Evolutionary conservation across 176 grass and related monocot species (phyloP), one percentile per base, ranked within the genome.

Genomic region (Triticum turgidum): DNA sequence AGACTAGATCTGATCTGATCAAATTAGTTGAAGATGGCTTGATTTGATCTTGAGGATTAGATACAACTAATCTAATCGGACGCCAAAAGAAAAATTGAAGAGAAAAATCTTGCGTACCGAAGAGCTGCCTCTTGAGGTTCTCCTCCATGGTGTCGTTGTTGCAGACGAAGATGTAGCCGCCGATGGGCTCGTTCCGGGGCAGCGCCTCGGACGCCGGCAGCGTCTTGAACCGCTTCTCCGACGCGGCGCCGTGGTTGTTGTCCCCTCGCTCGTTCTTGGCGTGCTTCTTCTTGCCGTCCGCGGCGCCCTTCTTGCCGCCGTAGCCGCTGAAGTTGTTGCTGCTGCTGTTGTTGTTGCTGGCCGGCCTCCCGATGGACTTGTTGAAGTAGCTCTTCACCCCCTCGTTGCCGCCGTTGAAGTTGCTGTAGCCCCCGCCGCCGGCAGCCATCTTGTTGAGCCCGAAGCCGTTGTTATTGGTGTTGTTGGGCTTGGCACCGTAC

Each of bases 61-160:
- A 1, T 41, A 41, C 0, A 2, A n/a, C 35, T 70, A 69, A 21
- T 35, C 1, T 38, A 17, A 32, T 35, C 18, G 0, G 54, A 69
- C 3, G 15, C 37, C 0, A 11, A 65, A 69, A 34, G 66, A 5
- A 21, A 21, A 38, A 21, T 15, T 34, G 0, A 38, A 11, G 42
- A 15, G 47, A 14, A 51, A 51, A 51, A 15, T 49, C 4, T 49
- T 49, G 41, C 41, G 9, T 52, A 99, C 97, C 97, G 85, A 99
- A 99, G 52, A 99, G 97, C 84, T 99, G 87, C 63, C 97, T 88
- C 54, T 83, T 80, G 85, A 99, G 97, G 85, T 99, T 96, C 85
- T 99, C 97, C 76, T 96, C 92, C 97, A 99, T 96, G 84, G 97
- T 99, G 76, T 99, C 97, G 84, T 99, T 99, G 88, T 99, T 99